These are phyloP conservation scores for Telopea speciosissima DNA, from an alignment of 177 flowering plant species.

Conservation along the genomic window DNA sequence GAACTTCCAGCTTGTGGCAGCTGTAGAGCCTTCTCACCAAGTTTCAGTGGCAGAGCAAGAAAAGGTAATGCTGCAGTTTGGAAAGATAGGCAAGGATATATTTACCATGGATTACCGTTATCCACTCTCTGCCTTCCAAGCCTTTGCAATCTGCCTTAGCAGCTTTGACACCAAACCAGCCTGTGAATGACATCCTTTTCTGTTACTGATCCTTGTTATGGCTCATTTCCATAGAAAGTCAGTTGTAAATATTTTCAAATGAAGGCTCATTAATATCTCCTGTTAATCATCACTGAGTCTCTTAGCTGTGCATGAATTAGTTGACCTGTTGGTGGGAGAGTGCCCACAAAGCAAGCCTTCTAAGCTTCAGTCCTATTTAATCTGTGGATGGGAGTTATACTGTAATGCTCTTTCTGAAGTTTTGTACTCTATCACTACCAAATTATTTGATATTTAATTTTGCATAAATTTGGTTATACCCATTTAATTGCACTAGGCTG, in stretches of 20 bases:
- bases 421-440: background rate
- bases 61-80: conserved; percentile 77
- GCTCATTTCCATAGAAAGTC: conserved; percentile 13
- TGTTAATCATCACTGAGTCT: conserved; percentile 7
- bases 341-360: conserved; percentile 14
- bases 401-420: background rate
- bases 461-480: background rate
- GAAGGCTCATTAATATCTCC: conserved; percentile 17
- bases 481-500: conserved; percentile 1
- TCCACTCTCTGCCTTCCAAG: conserved; percentile 88
- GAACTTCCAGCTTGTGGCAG: conserved; percentile 93
- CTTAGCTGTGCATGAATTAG: conserved; percentile 18
- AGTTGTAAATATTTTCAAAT: conserved; percentile 28
- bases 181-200: conserved; percentile 48
- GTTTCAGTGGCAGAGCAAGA: conserved; percentile 59
- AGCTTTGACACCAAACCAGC: conserved; percentile 89
- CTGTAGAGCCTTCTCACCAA: conserved; percentile 48
- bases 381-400: conserved; percentile 6
- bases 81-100: conserved; percentile 89
- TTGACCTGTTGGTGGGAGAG: conserved; percentile 12
- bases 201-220: conserved; percentile 5
- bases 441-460: conserved; percentile 5
- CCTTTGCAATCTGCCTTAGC: conserved; percentile 85
- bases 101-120: conserved; percentile 88
- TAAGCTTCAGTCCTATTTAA: conserved; percentile 19